Evolutionary conservation across 1,284 basidiomycete species (phyloP).

Genomic region (Leccinum pallidistipes): DNA sequence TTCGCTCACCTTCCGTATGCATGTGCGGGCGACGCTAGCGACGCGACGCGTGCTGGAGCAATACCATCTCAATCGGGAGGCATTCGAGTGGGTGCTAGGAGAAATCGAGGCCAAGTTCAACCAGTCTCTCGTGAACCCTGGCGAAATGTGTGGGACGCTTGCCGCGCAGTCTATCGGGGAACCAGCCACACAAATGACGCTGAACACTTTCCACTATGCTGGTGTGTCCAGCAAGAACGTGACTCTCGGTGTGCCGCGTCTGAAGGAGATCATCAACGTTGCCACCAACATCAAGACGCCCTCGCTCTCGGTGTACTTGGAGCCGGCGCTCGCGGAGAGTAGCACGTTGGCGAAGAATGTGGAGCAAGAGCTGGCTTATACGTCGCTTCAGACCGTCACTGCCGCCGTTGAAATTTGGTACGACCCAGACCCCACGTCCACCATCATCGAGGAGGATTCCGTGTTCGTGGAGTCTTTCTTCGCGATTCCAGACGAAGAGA

Average conservation of each 20-base stretch:
- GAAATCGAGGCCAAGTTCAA: slow-evolving; percentile 97
- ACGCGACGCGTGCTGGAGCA: slow-evolving; percentile 83
- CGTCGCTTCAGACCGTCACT: slow-evolving; percentile 93
- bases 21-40: slow-evolving; percentile 86
- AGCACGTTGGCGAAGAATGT: slow-evolving; percentile 76
- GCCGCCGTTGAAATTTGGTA: slow-evolving; percentile 98
- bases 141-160: slow-evolving; percentile 99
- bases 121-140: slow-evolving; percentile 87
- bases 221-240: slow-evolving; percentile 99
- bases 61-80: slow-evolving; percentile 84
- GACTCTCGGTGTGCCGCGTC: slow-evolving; percentile 94
- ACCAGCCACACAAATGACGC: slow-evolving; percentile 98
- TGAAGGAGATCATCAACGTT: slow-evolving; percentile 99
- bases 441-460: slow-evolving; percentile 94
- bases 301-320: slow-evolving; percentile 88
- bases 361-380: slow-evolving; percentile 89
- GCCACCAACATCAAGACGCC: slow-evolving; percentile 99
- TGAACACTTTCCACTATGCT: slow-evolving; percentile 98
- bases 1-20: slow-evolving; percentile 91
- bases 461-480: slow-evolving; percentile 99
- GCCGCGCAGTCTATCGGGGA: slow-evolving; percentile 99
- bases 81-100: slow-evolving; percentile 97
- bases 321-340: slow-evolving; percentile 67
- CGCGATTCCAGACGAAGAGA: slow-evolving; percentile 97
- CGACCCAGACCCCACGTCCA: slow-evolving; percentile 90